phyloP scores from a whole-genome alignment of 1,284 basidiomycete genomes.

The Lignosus rhinocerotis region DNA sequence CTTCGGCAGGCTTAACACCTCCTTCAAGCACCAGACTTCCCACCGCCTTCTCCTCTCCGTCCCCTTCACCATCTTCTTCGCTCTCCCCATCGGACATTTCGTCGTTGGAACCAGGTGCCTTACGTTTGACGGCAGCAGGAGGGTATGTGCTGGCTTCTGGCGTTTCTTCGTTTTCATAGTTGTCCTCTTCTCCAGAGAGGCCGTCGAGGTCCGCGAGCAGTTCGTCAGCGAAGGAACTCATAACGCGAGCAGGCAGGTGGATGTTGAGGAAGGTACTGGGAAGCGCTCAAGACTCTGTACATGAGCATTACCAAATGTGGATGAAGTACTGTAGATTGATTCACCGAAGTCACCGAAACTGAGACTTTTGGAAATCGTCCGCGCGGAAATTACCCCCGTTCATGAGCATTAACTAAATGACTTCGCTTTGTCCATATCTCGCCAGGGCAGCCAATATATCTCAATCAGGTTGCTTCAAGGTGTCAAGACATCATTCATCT shows the following conservation, averaged over 20 bases:
- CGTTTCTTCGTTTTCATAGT: conserved; percentile 44
- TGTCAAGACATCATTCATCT: no score
- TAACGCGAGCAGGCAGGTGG: conserved; percentile 28
- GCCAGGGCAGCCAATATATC: no score
- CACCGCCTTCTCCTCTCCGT: conserved; percentile 42
- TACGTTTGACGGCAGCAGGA: conserved; percentile 56
- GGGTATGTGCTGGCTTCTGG: conserved; percentile 30
- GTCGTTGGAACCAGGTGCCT: conserved; percentile 52
- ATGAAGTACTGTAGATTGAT: no score
- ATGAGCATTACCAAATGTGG: no score
- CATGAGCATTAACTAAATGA: no score
- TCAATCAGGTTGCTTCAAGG: no score
- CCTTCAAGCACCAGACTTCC: conserved; percentile 82
- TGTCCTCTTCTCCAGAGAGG: conserved; percentile 65
- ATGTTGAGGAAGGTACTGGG: background rate
- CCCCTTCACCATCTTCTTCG: conserved; percentile 43
- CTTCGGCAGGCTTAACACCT: conserved; percentile 89
- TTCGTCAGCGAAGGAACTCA: conserved; percentile 85
- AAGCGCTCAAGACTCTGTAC: background rate
- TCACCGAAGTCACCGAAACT: no score
- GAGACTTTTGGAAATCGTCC: no score
- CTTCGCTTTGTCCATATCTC: no score
- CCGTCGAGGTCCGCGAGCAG: conserved; percentile 85
- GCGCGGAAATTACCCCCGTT: no score
- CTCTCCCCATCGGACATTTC: conserved; percentile 51